Conservation (phyloP, 257 asterid genomes). For the Ehretia macrophylla region DNA sequence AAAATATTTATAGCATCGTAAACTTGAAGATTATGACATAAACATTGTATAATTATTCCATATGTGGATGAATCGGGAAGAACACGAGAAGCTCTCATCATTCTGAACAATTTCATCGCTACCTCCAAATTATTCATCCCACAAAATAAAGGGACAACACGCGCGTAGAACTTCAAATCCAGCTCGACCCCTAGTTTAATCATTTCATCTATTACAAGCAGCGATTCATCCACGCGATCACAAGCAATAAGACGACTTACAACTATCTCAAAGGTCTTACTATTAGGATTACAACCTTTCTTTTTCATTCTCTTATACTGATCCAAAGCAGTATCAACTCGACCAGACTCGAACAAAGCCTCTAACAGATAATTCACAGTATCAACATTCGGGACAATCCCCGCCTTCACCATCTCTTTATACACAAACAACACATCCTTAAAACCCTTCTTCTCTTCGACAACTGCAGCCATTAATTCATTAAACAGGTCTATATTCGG, state of each 20-base stretch:
- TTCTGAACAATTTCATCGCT: conserved; percentile 37
- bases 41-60: conserved; percentile 47
- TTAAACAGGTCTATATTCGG: conserved; percentile 45
- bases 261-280: conserved; percentile 60
- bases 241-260: conserved; percentile 54
- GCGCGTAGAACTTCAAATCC: conserved; percentile 42
- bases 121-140: conserved; percentile 39
- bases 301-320: conserved; percentile 62
- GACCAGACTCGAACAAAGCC: conserved; percentile 60
- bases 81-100: conserved; percentile 52
- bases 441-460: conserved; percentile 50
- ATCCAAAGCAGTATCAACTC: conserved; percentile 57
- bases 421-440: conserved; percentile 80
- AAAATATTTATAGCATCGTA: conserved; percentile 57
- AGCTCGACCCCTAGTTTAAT: conserved; percentile 37
- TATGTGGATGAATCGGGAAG: conserved; percentile 42
- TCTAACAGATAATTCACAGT: conserved; percentile 66
- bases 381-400: conserved; percentile 54
- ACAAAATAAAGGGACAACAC: conserved; percentile 52
- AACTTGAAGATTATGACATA: conserved; percentile 51
- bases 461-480: conserved; percentile 52
- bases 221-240: conserved; percentile 46
- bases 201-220: conserved; percentile 58
- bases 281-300: conserved; percentile 75
- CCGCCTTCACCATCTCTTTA: conserved; percentile 80